Evolutionary conservation across 2,329 filamentous ascomycete species (phyloP).

Genomic region (Colletotrichum falcatum): DNA sequence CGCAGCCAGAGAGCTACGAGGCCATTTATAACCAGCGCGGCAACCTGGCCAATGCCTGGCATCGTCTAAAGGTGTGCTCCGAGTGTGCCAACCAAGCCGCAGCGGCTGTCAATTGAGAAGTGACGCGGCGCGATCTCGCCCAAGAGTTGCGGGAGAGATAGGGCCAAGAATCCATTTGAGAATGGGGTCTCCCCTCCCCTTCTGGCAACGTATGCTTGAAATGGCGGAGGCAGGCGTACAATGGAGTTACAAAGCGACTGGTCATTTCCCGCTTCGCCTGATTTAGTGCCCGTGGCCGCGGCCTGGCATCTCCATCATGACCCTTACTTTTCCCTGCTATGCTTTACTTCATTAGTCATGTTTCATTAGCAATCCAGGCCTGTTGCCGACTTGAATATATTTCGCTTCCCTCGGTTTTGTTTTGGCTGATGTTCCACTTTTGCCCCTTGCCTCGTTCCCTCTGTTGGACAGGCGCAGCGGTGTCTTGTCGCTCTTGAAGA

Average conservation of each 20-base stretch:
- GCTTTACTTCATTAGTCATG: neutral
- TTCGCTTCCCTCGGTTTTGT: neutral
- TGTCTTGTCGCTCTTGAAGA: neutral
- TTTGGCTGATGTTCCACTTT: neutral
- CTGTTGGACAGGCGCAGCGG: neutral
- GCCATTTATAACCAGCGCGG: conserved; percentile 74
- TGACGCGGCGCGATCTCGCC: neutral
- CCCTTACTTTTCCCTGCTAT: neutral
- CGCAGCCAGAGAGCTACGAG: conserved; percentile 71
- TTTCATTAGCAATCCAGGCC: too few species aligned
- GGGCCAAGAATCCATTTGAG: neutral
- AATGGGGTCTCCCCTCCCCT: neutral
- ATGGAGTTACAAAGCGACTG: neutral
- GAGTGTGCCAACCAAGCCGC: conserved; percentile 43
- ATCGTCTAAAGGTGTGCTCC: conserved; percentile 61
- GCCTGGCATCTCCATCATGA: neutral
- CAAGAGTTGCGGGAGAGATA: neutral
- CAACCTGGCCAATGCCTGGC: conserved; percentile 76
- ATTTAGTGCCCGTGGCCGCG: neutral
- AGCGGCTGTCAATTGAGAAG: neutral
- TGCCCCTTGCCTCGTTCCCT: neutral
- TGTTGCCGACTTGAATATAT: neutral
- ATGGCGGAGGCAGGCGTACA: neutral
- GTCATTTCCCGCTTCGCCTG: too few species aligned
- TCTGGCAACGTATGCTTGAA: neutral